Percentiles rank a stretch among this genome's conserved stretches.
These are phyloP conservation scores for Nannochloropsis salina DNA, from an alignment of 108 stramenopile genomes.

Conservation along the genomic window DNA sequence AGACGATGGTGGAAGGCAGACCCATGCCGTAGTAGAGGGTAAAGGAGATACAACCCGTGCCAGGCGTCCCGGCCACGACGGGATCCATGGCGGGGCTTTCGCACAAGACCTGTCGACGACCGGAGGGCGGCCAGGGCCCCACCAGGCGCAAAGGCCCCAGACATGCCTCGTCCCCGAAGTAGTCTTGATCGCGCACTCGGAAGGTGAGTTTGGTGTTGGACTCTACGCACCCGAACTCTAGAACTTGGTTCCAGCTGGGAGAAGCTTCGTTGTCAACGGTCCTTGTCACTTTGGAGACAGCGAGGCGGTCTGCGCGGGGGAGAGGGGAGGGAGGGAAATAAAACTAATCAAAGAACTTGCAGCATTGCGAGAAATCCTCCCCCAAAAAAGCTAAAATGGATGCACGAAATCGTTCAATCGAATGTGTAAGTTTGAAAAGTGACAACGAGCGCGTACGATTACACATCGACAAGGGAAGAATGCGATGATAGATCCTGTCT, in stretches of 20 bases:
- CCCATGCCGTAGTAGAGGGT: not conserved
- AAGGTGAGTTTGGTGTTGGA: not conserved
- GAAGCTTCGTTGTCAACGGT: not conserved
- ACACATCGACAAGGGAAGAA: too few relatives aligned
- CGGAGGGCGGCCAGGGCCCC: not conserved
- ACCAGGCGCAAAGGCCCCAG: not conserved
- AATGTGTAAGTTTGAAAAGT: too few relatives aligned
- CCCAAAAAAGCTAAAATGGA: too few relatives aligned
- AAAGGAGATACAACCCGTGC: not conserved
- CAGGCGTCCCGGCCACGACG: not conserved
- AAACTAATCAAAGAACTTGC: not conserved
- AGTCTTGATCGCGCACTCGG: slow-evolving; percentile 6
- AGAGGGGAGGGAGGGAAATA: not conserved
- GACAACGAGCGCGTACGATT: too few relatives aligned
- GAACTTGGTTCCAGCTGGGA: slow-evolving; percentile 5
- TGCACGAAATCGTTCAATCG: too few relatives aligned
- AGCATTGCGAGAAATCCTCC: too few relatives aligned
- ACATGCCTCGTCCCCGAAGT: not conserved
- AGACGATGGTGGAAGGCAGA: not conserved
- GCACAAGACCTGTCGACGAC: not conserved
- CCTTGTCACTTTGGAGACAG: not conserved
- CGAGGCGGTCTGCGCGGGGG: not conserved
- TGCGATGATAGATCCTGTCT: too few relatives aligned
- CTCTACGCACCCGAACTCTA: not conserved
- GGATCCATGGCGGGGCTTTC: not conserved